Evolutionary conservation across 176 grass and related monocot genomes (phyloP).

Genomic region (Raddia guianensis): DNA sequence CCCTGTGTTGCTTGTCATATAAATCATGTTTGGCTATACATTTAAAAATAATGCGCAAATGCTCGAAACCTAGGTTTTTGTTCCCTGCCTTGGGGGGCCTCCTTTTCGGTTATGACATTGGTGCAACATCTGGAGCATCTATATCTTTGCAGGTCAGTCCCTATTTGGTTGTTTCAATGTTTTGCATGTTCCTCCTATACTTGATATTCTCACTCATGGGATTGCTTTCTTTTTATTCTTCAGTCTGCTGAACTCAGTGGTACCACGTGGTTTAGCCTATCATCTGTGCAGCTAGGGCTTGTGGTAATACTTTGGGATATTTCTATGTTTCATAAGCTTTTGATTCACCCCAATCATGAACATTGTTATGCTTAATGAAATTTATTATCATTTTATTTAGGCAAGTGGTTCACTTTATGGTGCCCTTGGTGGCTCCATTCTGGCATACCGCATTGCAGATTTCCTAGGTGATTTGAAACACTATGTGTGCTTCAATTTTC

Average conservation of each 20-base stretch:
- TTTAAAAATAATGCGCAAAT: slow-evolving; percentile 9
- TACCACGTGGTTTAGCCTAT: slow-evolving; percentile 86
- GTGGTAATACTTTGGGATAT: slow-evolving; percentile 59
- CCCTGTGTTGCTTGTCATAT: background rate
- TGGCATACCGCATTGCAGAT: slow-evolving; percentile 74
- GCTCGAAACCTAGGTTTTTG: slow-evolving; percentile 71
- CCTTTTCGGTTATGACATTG: slow-evolving; percentile 96
- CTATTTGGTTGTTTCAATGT: background rate
- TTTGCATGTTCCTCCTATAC: background rate
- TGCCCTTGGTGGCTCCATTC: slow-evolving; percentile 83
- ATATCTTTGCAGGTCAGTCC: slow-evolving; percentile 81
- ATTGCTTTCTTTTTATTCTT: slow-evolving; percentile 53
- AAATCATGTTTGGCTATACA: background rate
- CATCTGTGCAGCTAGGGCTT: slow-evolving; percentile 82
- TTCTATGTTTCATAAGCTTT: slow-evolving; percentile 1
- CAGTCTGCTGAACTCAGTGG: slow-evolving; percentile 93
- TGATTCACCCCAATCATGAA: background rate
- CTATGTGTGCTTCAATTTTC: background rate
- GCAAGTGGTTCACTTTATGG: slow-evolving; percentile 96
- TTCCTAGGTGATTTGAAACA: slow-evolving; percentile 60
- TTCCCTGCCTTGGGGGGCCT: slow-evolving; percentile 92
- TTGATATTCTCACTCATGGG: slow-evolving; percentile 8
- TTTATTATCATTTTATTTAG: slow-evolving; percentile 48
- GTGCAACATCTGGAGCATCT: slow-evolving; percentile 83
- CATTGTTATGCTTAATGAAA: background rate